These are phyloP conservation scores for Coemansia sp. DNA, from an alignment of 192 early-diverging fungal genomes.

Conservation along the genomic window DNA sequence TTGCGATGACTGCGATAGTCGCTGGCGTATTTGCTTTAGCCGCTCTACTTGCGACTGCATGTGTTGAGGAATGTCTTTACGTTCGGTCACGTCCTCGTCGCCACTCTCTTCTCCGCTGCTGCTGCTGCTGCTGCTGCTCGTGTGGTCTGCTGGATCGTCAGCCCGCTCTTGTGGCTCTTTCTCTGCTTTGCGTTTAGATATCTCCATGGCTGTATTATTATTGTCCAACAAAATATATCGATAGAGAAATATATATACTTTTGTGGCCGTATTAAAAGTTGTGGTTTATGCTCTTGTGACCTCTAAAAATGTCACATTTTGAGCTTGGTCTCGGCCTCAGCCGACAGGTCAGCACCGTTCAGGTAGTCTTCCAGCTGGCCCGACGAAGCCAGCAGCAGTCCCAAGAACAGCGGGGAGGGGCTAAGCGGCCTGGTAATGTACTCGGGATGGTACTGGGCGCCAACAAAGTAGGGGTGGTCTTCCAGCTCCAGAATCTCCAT, in stretches of 20 bases:
- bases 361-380: constrained; percentile 63
- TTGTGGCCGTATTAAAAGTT: too few species aligned
- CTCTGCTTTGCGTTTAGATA: too few species aligned
- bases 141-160: not conserved
- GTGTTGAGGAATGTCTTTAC: constrained; percentile 28
- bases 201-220: too few species aligned
- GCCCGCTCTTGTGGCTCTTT: too few species aligned
- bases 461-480: constrained; percentile 93
- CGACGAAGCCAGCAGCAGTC: constrained; percentile 84
- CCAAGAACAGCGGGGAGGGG: constrained; percentile 90
- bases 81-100: constrained; percentile 35
- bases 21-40: constrained; percentile 20
- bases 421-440: constrained; percentile 91
- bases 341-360: constrained; percentile 18
- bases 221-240: too few species aligned
- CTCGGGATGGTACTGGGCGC: constrained; percentile 95
- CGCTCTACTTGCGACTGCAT: constrained; percentile 31
- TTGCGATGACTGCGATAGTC: constrained; percentile 31
- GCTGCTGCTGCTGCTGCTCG: constrained; percentile 7
- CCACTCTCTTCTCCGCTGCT: constrained; percentile 13
- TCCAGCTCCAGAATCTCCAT: constrained; percentile 95
- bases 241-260: too few species aligned
- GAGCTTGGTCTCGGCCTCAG: constrained; percentile 39
- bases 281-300: too few species aligned
- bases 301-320: constrained; percentile 18